phyloP scores from a whole-genome alignment of 176 grass and related monocot species.

The Musa beccarii region DNA sequence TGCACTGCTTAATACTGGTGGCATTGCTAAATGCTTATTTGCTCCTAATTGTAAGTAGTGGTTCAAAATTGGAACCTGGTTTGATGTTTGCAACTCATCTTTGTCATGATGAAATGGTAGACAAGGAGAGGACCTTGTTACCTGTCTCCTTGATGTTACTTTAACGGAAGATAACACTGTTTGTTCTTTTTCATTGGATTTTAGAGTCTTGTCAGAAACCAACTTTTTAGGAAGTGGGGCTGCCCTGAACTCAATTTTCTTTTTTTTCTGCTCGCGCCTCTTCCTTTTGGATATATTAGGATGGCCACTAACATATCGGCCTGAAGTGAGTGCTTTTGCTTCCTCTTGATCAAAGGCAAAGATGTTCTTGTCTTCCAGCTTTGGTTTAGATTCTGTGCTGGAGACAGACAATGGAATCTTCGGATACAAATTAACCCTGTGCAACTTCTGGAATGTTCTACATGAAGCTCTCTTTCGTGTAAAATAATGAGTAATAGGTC shows the following conservation, averaged over 20 bases:
- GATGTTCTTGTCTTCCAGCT: conserved; percentile 28
- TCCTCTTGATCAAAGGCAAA: conserved; percentile 44
- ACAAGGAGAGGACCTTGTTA: conserved; percentile 18
- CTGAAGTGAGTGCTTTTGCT: conserved; percentile 27
- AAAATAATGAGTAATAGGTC: conserved; percentile 48
- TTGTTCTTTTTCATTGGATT: conserved; percentile 28
- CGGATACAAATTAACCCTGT: conserved; percentile 22
- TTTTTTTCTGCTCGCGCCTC: conserved; percentile 16
- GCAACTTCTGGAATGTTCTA: conserved; percentile 23
- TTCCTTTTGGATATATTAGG: conserved; percentile 36
- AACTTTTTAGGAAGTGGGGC: conserved; percentile 33
- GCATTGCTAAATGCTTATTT: conserved; percentile 19
- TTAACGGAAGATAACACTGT: conserved; percentile 33
- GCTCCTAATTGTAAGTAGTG: conserved; percentile 23
- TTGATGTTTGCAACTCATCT: conserved; percentile 15
- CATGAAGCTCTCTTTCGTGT: conserved; percentile 35
- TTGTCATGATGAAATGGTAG: conserved; percentile 3
- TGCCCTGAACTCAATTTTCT: conserved; percentile 25
- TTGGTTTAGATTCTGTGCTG: conserved; percentile 41
- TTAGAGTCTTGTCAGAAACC: conserved; percentile 14
- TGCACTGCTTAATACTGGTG: conserved; percentile 18
- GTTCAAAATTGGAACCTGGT: conserved; percentile 33
- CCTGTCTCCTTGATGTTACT: conserved; percentile 32
- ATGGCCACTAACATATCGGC: conserved; percentile 24
- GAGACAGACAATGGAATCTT: conserved; percentile 60